Evolutionary conservation across 768 basidiomycete species (phyloP), one percentile per base, ranked within the genome.

Genomic region (Phaffia australis): DNA sequence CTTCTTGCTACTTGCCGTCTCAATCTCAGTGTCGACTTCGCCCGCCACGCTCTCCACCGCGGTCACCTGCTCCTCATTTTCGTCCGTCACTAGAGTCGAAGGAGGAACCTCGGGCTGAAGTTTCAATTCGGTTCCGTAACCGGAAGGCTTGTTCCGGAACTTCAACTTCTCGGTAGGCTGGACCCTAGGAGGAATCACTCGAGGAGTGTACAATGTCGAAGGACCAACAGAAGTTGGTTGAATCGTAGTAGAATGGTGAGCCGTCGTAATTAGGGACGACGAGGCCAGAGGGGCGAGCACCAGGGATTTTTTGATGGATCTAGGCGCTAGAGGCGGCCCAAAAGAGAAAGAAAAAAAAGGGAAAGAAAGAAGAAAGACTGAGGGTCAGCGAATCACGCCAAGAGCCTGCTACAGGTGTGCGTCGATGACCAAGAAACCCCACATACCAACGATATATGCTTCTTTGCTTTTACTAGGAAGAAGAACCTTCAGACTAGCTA

Each of bases 71-170:
- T 42, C 35, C 11, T 42, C 35, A 11, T 42, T 42, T 11, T 11
- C 35, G 6, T 42, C 11, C 35, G 35, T 42, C 35, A 42, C 35
- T 42, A 11, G 11, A 11, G 11, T 11, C 35, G 35, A 42, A 42
- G 35, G 35, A 42, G 35, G 11, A 42, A 11, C 11, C 35, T 42
- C 35, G 35, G 35, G 35, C 11, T 42, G 35, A 42, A 42, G 35
- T 4, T 4, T 11, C 35, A 42, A 42, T 11, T 42, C 35, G 35
- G 35, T 42, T 42, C 63, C 60, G 50, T 30, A 60, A 3, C 66
- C 66, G 46, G 63, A 67, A 3, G 66, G 59, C 19, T 60, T 60
- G 66, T 67, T 67, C 4, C 66, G 60, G 54, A 67, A 67, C 55
- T 51, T 49, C 25, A 67, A 46, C 48, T 67, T 67, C 48, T 57